phyloP scores from a whole-genome alignment of 129 eudicot species.

The Flaveria bidentis region DNA sequence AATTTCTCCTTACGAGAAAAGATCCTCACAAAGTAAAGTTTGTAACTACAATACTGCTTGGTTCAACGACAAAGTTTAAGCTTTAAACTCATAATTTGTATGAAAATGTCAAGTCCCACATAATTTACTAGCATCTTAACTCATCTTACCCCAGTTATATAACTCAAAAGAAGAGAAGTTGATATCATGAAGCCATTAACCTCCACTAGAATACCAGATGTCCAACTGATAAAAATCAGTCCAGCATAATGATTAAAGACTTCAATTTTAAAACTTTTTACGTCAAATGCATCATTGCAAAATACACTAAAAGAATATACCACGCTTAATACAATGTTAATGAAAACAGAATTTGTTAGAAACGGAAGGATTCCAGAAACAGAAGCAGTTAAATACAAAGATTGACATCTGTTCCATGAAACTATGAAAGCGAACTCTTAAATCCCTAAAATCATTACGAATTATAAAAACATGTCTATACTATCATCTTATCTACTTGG shows the following conservation, averaged over 20 bases:
- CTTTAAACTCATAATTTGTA: too few relatives aligned
- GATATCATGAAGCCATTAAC: background rate
- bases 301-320: background rate
- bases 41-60: too few relatives aligned
- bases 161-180: conserved; percentile 3
- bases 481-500: background rate
- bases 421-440: background rate
- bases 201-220: background rate
- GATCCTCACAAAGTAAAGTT: background rate
- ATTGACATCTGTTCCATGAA: background rate
- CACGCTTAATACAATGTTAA: background rate
- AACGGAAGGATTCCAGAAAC: background rate
- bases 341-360: background rate
- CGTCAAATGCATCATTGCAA: background rate
- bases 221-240: background rate
- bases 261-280: background rate
- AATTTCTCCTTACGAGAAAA: background rate
- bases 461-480: background rate
- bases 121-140: background rate
- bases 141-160: background rate
- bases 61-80: too few relatives aligned
- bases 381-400: background rate
- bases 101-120: background rate
- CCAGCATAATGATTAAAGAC: background rate
- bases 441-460: background rate